Evolutionary conservation across 1,284 basidiomycete genomes (phyloP).

Genomic region (Leccinum angustisporum): DNA sequence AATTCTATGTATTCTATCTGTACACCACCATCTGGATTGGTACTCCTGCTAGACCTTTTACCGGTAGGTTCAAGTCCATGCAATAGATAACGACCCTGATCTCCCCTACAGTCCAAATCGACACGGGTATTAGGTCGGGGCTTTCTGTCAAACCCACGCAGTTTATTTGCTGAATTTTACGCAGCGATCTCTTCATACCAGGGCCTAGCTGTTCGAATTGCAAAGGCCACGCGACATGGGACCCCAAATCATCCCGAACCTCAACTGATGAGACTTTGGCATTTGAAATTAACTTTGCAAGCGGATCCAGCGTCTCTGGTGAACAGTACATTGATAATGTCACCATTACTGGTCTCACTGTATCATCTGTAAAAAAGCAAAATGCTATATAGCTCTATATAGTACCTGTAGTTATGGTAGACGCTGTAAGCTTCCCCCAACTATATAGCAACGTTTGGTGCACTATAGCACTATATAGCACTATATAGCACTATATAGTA

Average conservation of each 20-base stretch:
- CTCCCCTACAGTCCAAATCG: neutral
- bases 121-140: neutral
- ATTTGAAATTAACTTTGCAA: neutral
- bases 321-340: neutral
- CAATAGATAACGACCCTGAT: neutral
- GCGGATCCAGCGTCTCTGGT: neutral
- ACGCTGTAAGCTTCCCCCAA: no score
- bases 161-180: neutral
- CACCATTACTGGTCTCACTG: neutral
- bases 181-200: neutral
- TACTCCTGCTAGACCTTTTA: neutral
- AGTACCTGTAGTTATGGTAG: no score
- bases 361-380: neutral
- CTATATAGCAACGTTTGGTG: no score
- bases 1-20: neutral
- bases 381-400: no score
- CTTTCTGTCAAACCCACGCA: neutral
- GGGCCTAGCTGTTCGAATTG: neutral
- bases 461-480: no score
- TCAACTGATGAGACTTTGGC: neutral
- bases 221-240: neutral
- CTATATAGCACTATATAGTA: no score
- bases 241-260: neutral
- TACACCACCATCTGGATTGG: neutral
- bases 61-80: neutral